Evolutionary conservation across 495 filamentous ascomycete genomes (phyloP), one percentile per base, ranked within the genome.

Genomic region (Penicillium verhagenii): DNA sequence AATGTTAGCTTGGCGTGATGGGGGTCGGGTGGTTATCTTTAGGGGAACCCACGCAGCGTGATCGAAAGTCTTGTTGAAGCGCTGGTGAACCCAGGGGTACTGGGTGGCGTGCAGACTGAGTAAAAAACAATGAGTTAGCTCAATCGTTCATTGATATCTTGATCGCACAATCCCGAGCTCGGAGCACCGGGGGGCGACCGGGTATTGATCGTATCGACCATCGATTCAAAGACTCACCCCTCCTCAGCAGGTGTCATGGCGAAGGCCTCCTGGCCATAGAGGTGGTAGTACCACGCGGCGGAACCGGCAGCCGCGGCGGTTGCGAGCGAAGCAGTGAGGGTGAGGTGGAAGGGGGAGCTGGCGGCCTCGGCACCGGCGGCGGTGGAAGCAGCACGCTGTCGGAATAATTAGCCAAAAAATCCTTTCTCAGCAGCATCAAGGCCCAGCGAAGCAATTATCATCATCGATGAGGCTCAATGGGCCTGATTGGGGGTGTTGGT

Each of bases 211-310:
- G 62, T 51, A 56, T 43, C 52, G 31, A 53, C 44, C 47, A 45
- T 26, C 23, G 49, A 23, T n/a, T n/a, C n/a, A 21, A 28, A 48
- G 40, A 87, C 89, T 85, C 74, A 99, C 94, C 94, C 95, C 86
- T 99, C 95, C 82, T 99, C 95, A 70, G 83, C 82, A 58, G 89
- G 90, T 63, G 95, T 94, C 87, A 88, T 87, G 58, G 94, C 95
- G 73, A 91, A 83, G 33, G 88, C 84, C 57, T 86, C 86, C 54
- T 87, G 82, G 62, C 94, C 95, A 77, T 92, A 97, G 61, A 95
- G 86, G 75, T 96, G 90, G 70, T 91, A 94, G 75, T 96, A 97
- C 92, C 90, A 96, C 51, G 87, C 90, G 64, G 94, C 82, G 52
- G 92, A 90, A 70, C 92, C 92, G 71, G 90, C 75, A 60, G 94